Evolutionary conservation across 768 basidiomycete genomes (phyloP).

Genomic region (Hypholoma fasciculare): DNA sequence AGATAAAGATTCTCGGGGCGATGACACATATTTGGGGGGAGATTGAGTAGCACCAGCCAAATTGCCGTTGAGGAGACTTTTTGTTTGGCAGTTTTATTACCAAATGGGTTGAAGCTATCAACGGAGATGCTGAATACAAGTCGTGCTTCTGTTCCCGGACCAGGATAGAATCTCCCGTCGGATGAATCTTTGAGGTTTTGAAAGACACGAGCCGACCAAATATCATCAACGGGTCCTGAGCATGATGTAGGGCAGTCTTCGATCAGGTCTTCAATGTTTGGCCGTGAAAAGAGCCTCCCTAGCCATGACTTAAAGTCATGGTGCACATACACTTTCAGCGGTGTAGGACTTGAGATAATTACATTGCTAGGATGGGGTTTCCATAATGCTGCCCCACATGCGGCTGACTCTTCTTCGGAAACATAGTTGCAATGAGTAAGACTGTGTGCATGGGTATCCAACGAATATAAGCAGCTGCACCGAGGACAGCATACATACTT

Average conservation of each 20-base stretch:
- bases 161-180: not conserved
- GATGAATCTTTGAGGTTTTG: not conserved
- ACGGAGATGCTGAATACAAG: slow-evolving; percentile 27
- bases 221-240: not conserved
- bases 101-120: slow-evolving; percentile 34
- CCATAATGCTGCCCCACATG: slow-evolving; percentile 21
- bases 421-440: slow-evolving; percentile 5
- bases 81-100: slow-evolving; percentile 24
- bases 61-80: slow-evolving; percentile 22
- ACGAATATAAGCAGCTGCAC: slow-evolving; percentile 22
- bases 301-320: not conserved
- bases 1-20: slow-evolving; percentile 35
- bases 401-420: not conserved
- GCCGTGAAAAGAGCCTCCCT: not conserved
- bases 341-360: not conserved
- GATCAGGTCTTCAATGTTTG: not conserved
- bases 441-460: slow-evolving; percentile 1
- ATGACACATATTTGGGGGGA: slow-evolving; percentile 27
- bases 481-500: slow-evolving; percentile 21
- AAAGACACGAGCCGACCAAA: not conserved
- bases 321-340: not conserved
- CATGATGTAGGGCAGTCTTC: not conserved
- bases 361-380: not conserved
- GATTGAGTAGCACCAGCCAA: slow-evolving; percentile 30
- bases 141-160: slow-evolving; percentile 6